Evolutionary conservation across 495 filamentous ascomycete species (phyloP), one percentile per base, ranked within the genome.

Genomic region (Tricharina praecox): DNA sequence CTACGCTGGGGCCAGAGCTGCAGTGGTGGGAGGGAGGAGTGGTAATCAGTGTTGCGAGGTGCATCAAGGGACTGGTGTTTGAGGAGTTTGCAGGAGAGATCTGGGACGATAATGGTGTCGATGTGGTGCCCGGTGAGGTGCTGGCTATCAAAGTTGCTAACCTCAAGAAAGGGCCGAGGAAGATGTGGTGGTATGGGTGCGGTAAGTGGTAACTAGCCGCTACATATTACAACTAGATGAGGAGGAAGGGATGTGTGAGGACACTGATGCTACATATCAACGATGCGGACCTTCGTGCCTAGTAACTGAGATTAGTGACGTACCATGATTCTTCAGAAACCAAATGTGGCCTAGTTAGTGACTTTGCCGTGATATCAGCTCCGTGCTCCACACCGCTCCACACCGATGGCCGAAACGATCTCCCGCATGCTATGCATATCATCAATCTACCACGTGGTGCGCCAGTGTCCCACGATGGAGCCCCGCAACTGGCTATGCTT

Each of bases 31-130:
- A 49, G n/a, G 39, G 35, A 20, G 20, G 24, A 4, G 20, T 52
- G 4, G 43, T 60, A 41, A 52, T 68, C 16, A 58, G 48, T 9
- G 55, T 63, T 0, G 62, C 65, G 10, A 64, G 63, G 32, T 65
- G 64, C 39, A 60, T 50, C 23, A 42, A 44, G 16, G 57, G 64
- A 9, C 44, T 63, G 20, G 52, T 60, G 38, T 56, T 62, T 33
- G 53, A 55, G 19, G 61, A 63, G 10, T 53, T 39, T 4, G 41
- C 48, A 5, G 53, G 53, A 3, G 52, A 50, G 15, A 28, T 36
- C 5, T 53, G 47, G 50, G 16, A 37, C 2, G 54, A 57, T 48
- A 53, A 53, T 47, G 50, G 50, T 4, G 16, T 58, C n/a, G 55
- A 57, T 47, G 21, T 58, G 8, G 20, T 58, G 3, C 53, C 53